Evolutionary conservation across 2,329 filamentous ascomycete species (phyloP), one percentile per base, ranked within the genome.

Genomic region (Aspergillus thermomutatus): DNA sequence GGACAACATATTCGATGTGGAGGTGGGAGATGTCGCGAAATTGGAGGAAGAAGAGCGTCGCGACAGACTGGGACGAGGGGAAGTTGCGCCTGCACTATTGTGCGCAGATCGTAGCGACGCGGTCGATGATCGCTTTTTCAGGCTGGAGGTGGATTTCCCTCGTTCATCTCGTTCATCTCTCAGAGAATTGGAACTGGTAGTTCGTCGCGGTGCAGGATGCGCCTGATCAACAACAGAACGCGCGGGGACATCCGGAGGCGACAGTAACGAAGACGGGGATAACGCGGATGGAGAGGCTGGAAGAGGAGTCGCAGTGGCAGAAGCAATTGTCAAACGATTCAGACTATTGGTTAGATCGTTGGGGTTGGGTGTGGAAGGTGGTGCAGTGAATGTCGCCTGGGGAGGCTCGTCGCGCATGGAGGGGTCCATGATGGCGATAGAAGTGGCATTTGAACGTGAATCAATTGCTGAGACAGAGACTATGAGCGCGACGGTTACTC

Each of bases 121-220:
- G 8, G 66, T 65, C 1, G 75, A 77, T 23, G 66, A 62, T 25
- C 72, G 72, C 49, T 77, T 77, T 46, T 76, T 69, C 27, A 77
- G 53, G n/a, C 65, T 66, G 8, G 70, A 64, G 10, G 62, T 67
- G 7, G 74, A 75, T 43, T 66, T 66, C 53, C 70, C 66, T 53
- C 68, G 69, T 49, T 76, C 72, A 53, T 76, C 72, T 53, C 67
- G 68, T 50, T 76, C 72, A 52, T 76, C 72, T 55, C 69, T 69
- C 52, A 74, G 52, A 21, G 74, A 75, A 46, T 55, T 66, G 48
- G 69, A 66, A 54, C 74, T 75, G 40, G 72, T 67, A 19, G 69
- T 72, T 53, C 66, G 65, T 57, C 66, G 67, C 23, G 68, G 69
- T 8, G 61, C 53, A 40, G 64, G 57, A 50, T 63, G 59, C 49